Conservation (phyloP, 495 filamentous ascomycete species). For the Parmelia sp. region DNA sequence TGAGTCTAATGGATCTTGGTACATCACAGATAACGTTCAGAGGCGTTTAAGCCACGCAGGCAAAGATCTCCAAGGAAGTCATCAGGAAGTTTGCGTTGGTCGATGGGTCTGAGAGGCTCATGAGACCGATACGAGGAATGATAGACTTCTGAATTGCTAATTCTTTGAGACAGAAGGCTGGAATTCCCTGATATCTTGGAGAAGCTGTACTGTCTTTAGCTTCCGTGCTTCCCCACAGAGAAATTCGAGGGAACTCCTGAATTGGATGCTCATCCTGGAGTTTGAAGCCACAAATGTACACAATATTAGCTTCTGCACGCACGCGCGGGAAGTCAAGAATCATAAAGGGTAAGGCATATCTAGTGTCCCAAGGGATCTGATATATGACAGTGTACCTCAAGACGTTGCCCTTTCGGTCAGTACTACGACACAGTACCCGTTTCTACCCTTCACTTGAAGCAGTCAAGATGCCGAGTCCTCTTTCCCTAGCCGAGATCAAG, state of each 20-base stretch:
- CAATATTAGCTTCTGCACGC: background rate
- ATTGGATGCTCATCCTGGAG: background rate
- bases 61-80: no score
- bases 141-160: no score
- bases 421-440: background rate
- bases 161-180: no score
- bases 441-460: background rate
- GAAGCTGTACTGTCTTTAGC: background rate
- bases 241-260: background rate
- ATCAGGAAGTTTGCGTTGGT: no score
- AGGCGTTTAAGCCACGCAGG: no score
- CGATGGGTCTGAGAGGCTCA: no score
- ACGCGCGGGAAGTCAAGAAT: background rate
- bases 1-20: no score
- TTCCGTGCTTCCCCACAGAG: background rate
- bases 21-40: no score
- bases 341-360: no score
- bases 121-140: no score
- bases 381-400: background rate
- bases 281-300: background rate
- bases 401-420: background rate
- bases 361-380: background rate
- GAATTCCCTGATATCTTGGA: background rate
- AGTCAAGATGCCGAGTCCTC: background rate
- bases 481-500: slow-evolving; percentile 4